Base-by-base conservation (phyloP, 1,284 basidiomycete genomes). In the Phellopilus nigrolimitatus region DNA sequence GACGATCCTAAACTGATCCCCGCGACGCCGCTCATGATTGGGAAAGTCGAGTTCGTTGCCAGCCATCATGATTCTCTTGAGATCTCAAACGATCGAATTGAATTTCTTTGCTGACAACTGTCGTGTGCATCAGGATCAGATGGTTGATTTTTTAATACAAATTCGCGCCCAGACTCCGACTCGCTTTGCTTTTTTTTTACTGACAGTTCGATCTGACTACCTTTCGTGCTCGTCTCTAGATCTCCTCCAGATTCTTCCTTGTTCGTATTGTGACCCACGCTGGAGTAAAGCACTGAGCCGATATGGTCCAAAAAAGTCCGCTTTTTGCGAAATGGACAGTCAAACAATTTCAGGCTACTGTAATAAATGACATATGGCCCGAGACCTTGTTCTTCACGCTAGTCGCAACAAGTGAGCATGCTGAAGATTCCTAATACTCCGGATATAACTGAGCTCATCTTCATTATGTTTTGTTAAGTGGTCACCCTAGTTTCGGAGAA, bases 341-440 rank as follows among this genome's bases (percentile, higher is more conserved):
- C 45, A 77, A 76, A 61, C 77, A 75, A 60, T 78, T 82, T 63
- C 69, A 76, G 55, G 78, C 80, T 3, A 82, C 79, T 0, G 78
- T 82, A 54, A 68, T 82, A 42, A 79, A 80, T 60, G 79, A 80
- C 60, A 79, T 82, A 15, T 83, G 79, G 79, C 78, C 76, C 4
- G 79, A 82, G 57, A 73, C 77, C 15, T 15, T 73, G 0, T 78
- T 82, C 65, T 82, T 81, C 65, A 69, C 71, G 0, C 59, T 72
- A 8, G 61, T 82, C 28, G 76, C 76, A n/a, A 68, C 74, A 1
- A 76, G 80, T 82, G 62, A 46, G 79, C 66, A 4, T 12, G 37
- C 49, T 25, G 12, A 41, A 8, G 3, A n/a, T 15, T 27, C 36
- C 27, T 12, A 37, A 30, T n/a, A n/a, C n/a, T n/a, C n/a, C 13